A percentile compares a stretch with the other conserved stretches of the same genome.
These are phyloP conservation scores for Diaporthe vexans DNA, from an alignment of 2,329 filamentous ascomycete genomes.

Conservation along the genomic window DNA sequence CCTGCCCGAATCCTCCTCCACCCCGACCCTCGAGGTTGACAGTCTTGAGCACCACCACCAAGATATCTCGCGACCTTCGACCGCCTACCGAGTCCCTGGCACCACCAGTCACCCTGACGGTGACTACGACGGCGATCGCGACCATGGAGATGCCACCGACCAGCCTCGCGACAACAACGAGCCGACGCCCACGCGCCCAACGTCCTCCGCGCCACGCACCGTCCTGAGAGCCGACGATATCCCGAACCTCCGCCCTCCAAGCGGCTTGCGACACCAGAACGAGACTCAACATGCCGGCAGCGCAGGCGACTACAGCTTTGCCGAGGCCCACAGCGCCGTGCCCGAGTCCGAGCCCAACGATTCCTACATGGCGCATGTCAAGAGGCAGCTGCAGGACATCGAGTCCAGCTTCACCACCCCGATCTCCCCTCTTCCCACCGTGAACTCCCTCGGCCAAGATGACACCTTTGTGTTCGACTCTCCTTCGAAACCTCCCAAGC, in stretches of 20 bases:
- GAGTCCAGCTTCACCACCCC: conserved; percentile 76
- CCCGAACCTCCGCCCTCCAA: conserved; percentile 35
- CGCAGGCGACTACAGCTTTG: conserved; percentile 56
- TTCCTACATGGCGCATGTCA: conserved; percentile 67
- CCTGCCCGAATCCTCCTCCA: conserved; percentile 37
- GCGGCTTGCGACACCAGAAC: not conserved
- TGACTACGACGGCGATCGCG: conserved; percentile 5
- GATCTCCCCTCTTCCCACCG: conserved; percentile 67
- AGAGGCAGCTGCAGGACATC: conserved; percentile 72
- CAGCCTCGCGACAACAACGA: conserved; percentile 16
- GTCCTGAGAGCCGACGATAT: conserved; percentile 31
- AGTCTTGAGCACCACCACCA: conserved; percentile 16
- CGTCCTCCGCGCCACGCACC: conserved; percentile 25
- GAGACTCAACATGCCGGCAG: not conserved
- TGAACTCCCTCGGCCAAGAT: conserved; percentile 63
- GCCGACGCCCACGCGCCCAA: conserved; percentile 36
- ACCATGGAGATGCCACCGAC: not conserved
- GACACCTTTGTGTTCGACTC: conserved; percentile 73
- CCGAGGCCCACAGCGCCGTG: conserved; percentile 55
- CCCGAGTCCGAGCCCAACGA: conserved; percentile 55
- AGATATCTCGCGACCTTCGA: conserved; percentile 36
- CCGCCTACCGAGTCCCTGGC: conserved; percentile 35
- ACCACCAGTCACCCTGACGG: not conserved
- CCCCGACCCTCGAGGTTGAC: conserved; percentile 30
- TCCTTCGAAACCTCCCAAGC: conserved; percentile 49